Evolutionary conservation across 2,329 filamentous ascomycete genomes (phyloP).

Genomic region (Aspergillus novofumigatus): DNA sequence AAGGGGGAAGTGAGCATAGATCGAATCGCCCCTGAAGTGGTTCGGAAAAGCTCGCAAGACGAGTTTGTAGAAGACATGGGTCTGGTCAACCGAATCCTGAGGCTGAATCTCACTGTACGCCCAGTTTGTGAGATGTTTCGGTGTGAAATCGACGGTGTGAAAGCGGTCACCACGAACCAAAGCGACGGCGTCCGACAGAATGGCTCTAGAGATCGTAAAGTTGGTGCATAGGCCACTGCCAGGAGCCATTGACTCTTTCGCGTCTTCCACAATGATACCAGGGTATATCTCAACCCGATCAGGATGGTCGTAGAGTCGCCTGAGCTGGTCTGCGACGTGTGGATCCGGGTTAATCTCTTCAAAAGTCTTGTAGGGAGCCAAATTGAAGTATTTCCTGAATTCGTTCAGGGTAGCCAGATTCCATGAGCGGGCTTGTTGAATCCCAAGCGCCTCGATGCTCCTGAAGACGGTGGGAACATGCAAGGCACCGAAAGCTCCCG

Average conservation of each 20-base stretch:
- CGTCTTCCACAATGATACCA: constrained; percentile 53
- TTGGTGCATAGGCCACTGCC: constrained; percentile 50
- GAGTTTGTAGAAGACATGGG: constrained; percentile 51
- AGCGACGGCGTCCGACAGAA: constrained; percentile 46
- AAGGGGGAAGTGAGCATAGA: constrained; percentile 49
- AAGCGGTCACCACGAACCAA: constrained; percentile 46
- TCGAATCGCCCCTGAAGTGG: constrained; percentile 45
- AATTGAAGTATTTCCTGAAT: constrained; percentile 50
- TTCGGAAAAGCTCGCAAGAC: constrained; percentile 49
- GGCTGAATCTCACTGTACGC: constrained; percentile 42
- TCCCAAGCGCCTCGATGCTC: constrained; percentile 60
- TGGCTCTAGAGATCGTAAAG: constrained; percentile 39
- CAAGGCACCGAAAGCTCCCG: constrained; percentile 56
- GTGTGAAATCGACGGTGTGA: constrained; percentile 44
- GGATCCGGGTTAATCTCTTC: constrained; percentile 52
- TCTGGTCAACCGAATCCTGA: constrained; percentile 44
- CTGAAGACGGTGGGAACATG: constrained; percentile 58
- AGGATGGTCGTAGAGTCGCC: constrained; percentile 48
- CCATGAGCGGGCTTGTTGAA: constrained; percentile 60
- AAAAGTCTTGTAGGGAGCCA: constrained; percentile 48
- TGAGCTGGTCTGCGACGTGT: constrained; percentile 42
- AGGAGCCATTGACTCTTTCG: constrained; percentile 49
- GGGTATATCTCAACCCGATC: constrained; percentile 57
- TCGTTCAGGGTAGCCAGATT: constrained; percentile 58
- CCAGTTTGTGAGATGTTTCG: constrained; percentile 45